These are phyloP conservation scores for Albophoma yamanashiensis DNA, from an alignment of 2,329 filamentous ascomycete species.

Conservation along the genomic window DNA sequence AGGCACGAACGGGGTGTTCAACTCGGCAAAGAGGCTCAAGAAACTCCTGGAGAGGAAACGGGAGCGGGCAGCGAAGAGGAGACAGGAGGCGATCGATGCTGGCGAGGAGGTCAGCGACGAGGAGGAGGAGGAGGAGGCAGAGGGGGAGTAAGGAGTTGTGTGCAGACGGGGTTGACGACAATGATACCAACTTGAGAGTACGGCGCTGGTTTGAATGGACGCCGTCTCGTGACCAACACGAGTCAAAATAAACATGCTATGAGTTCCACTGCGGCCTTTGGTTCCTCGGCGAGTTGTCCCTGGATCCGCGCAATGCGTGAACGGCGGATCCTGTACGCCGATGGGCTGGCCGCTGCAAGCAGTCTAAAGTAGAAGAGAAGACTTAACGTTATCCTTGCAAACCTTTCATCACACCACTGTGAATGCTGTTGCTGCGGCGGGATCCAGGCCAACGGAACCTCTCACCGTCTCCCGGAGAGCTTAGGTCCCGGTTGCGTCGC, in stretches of 20 bases:
- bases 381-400: no score
- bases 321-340: not conserved
- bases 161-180: not conserved
- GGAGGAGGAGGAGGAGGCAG: not conserved
- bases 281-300: not conserved
- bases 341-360: not conserved
- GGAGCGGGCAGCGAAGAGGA: slow-evolving; percentile 47
- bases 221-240: not conserved
- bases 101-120: slow-evolving; percentile 36
- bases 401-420: not conserved
- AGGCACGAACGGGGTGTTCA: slow-evolving; percentile 84
- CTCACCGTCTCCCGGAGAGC: no score
- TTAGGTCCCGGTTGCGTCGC: not conserved
- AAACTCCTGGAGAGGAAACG: slow-evolving; percentile 68
- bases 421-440: no score
- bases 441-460: no score
- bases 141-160: no score
- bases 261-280: not conserved
- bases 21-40: slow-evolving; percentile 71
- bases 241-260: not conserved
- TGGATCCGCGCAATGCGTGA: not conserved
- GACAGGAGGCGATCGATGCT: slow-evolving; percentile 39
- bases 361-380: no score
- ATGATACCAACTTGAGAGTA: not conserved
- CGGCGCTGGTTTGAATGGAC: not conserved